phyloP scores from a whole-genome alignment of 805 yeast species.

The Ogataea haglerorum region DNA sequence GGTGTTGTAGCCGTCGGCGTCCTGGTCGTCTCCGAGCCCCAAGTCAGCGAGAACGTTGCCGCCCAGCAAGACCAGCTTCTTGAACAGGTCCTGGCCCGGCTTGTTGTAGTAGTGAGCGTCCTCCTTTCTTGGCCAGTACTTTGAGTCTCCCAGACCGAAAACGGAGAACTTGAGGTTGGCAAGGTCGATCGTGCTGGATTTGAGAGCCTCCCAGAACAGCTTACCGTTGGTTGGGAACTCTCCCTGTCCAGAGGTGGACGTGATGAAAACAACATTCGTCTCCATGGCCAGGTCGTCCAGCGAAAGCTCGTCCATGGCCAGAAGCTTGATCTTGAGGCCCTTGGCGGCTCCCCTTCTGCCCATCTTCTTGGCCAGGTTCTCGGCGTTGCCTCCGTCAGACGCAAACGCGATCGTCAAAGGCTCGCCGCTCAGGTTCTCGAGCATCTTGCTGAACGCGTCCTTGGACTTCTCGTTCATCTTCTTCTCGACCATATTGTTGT shows the following conservation, averaged over 20 bases:
- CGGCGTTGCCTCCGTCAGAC: conserved; percentile 90
- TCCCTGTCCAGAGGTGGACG: conserved; percentile 84
- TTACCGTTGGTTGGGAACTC: conserved; percentile 84
- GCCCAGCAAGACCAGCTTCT: conserved; percentile 64
- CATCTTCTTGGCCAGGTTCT: conserved; percentile 72
- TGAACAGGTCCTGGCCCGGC: conserved; percentile 73
- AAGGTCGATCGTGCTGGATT: conserved; percentile 64
- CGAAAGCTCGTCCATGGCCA: conserved; percentile 69
- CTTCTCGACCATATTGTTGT: conserved; percentile 57
- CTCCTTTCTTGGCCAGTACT: conserved; percentile 96
- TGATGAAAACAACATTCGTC: conserved; percentile 62
- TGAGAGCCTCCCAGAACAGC: conserved; percentile 68
- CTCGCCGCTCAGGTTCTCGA: conserved; percentile 89
- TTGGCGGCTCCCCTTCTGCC: conserved; percentile 76
- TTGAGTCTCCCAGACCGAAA: conserved; percentile 78
- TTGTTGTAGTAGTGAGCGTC: conserved; percentile 92
- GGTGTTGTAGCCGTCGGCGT: conserved; percentile 90
- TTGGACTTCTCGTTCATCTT: conserved; percentile 54
- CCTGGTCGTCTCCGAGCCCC: conserved; percentile 96
- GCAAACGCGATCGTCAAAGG: conserved; percentile 85
- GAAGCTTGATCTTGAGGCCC: conserved; percentile 64
- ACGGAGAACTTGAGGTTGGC: conserved; percentile 55
- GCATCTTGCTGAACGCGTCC: conserved; percentile 68
- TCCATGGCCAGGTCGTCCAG: conserved; percentile 72
- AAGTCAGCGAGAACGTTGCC: conserved; percentile 69